Percentiles rank a stretch among this genome's conserved stretches.
Conservation (phyloP, 345 rosid genomes). For the Durio zibethinus region DNA sequence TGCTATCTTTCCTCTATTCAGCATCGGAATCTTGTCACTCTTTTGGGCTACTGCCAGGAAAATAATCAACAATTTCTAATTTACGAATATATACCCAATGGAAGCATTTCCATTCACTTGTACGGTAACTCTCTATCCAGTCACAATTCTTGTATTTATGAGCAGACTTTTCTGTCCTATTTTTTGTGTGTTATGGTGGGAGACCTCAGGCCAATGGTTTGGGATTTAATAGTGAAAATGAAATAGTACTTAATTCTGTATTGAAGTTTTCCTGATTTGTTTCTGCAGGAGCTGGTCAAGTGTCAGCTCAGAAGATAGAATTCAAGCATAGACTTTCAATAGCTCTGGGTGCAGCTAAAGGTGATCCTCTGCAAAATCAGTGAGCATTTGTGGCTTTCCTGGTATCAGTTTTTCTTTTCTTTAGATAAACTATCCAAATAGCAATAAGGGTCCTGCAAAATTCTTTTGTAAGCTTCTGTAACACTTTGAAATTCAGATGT, state of each 20-base stretch:
- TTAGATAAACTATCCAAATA: slow-evolving; percentile 25
- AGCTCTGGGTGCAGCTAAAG: slow-evolving; percentile 95
- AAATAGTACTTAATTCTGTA: neutral
- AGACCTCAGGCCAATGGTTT: neutral
- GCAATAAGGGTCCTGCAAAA: slow-evolving; percentile 10
- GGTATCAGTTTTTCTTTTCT: slow-evolving; percentile 52
- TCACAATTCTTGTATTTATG: slow-evolving; percentile 13
- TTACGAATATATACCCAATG: slow-evolving; percentile 88
- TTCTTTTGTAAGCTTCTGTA: slow-evolving; percentile 24
- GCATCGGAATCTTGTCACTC: slow-evolving; percentile 77
- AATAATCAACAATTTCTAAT: slow-evolving; percentile 71
- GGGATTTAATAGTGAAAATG: neutral
- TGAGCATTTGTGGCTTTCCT: slow-evolving; percentile 76
- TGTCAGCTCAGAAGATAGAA: slow-evolving; percentile 69
- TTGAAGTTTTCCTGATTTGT: slow-evolving; percentile 7
- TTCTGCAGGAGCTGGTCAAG: slow-evolving; percentile 59
- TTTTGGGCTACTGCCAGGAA: slow-evolving; percentile 91
- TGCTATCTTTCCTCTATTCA: slow-evolving; percentile 81
- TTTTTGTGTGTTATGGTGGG: neutral
- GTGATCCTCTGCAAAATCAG: slow-evolving; percentile 82
- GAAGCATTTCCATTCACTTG: slow-evolving; percentile 94
- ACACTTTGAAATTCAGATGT: slow-evolving; percentile 5
- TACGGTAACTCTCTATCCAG: slow-evolving; percentile 83
- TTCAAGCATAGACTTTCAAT: slow-evolving; percentile 86
- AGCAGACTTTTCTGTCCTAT: slow-evolving; percentile 5